These are phyloP conservation scores for Curvularia spicifera DNA, from an alignment of 2,329 filamentous ascomycete species.

Conservation along the genomic window DNA sequence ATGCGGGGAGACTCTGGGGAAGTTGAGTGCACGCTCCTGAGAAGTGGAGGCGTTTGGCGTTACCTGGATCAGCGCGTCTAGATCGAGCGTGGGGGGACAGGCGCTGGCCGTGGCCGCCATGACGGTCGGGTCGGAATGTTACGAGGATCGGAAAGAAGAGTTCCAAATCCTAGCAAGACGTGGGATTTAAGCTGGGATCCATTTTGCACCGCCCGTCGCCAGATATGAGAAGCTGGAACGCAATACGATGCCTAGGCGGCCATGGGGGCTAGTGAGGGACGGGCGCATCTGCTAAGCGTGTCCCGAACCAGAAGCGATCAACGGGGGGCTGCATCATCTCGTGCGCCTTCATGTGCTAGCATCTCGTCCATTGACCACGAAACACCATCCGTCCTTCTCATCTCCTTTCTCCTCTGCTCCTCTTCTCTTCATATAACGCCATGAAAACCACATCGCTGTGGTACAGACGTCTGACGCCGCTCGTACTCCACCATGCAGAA, in stretches of 20 bases:
- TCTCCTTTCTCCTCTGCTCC: conserved; percentile 8
- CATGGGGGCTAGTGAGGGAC: conserved; percentile 15
- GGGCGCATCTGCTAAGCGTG: conserved; percentile 27
- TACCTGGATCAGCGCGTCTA: conserved; percentile 37
- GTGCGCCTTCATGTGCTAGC: conserved; percentile 14
- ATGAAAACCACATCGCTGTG: conserved; percentile 30
- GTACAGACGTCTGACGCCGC: conserved; percentile 23
- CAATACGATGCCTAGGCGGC: conserved; percentile 10
- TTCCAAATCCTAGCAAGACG: conserved; percentile 1
- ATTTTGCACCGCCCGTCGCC: conserved; percentile 2
- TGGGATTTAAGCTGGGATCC: conserved; percentile 1
- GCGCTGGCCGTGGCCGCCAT: conserved; percentile 28
- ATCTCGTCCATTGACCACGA: conserved; percentile 13
- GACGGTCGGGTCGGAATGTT: conserved; percentile 3
- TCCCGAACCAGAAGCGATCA: conserved; percentile 23
- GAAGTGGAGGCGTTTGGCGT: conserved; percentile 9
- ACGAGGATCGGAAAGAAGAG: background rate
- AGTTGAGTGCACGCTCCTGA: conserved; percentile 15
- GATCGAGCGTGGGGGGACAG: conserved; percentile 23
- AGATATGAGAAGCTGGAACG: conserved; percentile 5
- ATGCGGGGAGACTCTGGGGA: conserved; percentile 41
- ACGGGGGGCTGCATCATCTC: conserved; percentile 22
- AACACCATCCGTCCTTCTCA: conserved; percentile 14
- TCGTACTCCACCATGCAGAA: conserved; percentile 36
- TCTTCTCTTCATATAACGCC: conserved; percentile 16